Conservation (phyloP, 2,329 filamentous ascomycete species). For the Epichloe brachyelytri region DNA sequence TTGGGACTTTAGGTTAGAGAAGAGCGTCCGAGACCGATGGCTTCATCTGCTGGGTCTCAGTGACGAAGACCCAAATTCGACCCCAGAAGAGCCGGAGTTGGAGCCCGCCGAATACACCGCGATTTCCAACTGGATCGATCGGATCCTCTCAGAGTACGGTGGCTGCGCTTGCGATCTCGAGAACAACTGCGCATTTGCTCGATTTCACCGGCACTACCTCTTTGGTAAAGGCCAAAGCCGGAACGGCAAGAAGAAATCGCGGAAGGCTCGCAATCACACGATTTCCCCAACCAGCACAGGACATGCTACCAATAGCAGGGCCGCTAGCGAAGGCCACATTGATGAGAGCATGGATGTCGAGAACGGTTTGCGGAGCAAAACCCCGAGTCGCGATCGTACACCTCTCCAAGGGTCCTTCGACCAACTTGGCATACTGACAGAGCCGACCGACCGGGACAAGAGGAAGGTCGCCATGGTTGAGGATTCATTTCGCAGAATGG, state of each 20-base stretch:
- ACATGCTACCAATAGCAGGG: slow-evolving; percentile 49
- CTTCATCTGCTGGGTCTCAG: slow-evolving; percentile 47
- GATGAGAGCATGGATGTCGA: slow-evolving; percentile 41
- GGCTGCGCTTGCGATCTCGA: slow-evolving; percentile 63
- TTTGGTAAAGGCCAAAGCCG: slow-evolving; percentile 30
- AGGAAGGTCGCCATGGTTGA: slow-evolving; percentile 54
- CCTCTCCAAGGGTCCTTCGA: slow-evolving; percentile 49
- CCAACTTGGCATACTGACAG: slow-evolving; percentile 46
- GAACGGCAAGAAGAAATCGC: slow-evolving; percentile 34
- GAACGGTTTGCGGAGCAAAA: slow-evolving; percentile 47
- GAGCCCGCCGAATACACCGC: slow-evolving; percentile 47
- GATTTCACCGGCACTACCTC: slow-evolving; percentile 47
- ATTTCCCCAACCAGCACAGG: slow-evolving; percentile 51
- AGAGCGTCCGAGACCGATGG: slow-evolving; percentile 38
- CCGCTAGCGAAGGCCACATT: slow-evolving; percentile 46
- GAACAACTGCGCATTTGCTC: slow-evolving; percentile 48
- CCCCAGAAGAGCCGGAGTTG: slow-evolving; percentile 38
- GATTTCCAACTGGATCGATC: slow-evolving; percentile 52
- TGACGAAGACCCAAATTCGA: slow-evolving; percentile 39
- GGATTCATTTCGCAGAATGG: slow-evolving; percentile 49
- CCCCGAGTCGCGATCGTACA: slow-evolving; percentile 52
- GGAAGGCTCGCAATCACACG: slow-evolving; percentile 41
- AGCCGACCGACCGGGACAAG: slow-evolving; percentile 54
- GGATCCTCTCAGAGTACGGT: slow-evolving; percentile 63
- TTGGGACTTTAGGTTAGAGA: slow-evolving; percentile 56